Percentiles rank a stretch among this genome's conserved stretches.
Conservation (phyloP, 1,139 yeast genomes). For the Lodderomyces jiufengensis region DNA sequence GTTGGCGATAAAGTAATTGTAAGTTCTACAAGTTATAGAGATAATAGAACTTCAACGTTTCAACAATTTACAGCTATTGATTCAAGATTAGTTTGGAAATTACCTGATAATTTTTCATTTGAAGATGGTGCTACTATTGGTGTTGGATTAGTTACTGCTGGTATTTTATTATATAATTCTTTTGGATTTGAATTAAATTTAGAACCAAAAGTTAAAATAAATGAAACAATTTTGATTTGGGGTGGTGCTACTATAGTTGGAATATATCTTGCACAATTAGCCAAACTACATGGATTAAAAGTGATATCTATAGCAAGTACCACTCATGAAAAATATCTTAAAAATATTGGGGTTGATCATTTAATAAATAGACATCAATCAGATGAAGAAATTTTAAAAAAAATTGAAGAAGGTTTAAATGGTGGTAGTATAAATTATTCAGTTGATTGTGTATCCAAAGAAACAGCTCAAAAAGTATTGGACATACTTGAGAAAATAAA, state of each 20-base stretch:
- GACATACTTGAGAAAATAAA: conserved; percentile 19
- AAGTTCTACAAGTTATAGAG: conserved; percentile 46
- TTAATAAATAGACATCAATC: conserved; percentile 34
- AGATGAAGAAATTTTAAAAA: conserved; percentile 18
- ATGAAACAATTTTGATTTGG: conserved; percentile 35
- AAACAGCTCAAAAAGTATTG: conserved; percentile 31
- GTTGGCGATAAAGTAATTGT: conserved; percentile 36
- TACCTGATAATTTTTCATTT: conserved; percentile 25
- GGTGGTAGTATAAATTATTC: conserved; percentile 31
- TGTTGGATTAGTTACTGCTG: conserved; percentile 47
- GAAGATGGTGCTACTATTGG: conserved; percentile 46
- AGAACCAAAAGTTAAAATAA: conserved; percentile 8
- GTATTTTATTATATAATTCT: conserved; percentile 32
- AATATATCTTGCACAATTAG: conserved; percentile 38
- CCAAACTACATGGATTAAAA: conserved; percentile 34
- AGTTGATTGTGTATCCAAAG: conserved; percentile 44
- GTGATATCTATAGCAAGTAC: conserved; percentile 40
- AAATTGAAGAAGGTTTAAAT: conserved; percentile 15
- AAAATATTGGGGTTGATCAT: conserved; percentile 35
- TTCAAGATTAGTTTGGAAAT: conserved; percentile 40
- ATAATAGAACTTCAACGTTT: conserved; percentile 44
- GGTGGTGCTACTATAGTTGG: conserved; percentile 51
- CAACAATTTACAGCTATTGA: conserved; percentile 45
- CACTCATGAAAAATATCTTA: conserved; percentile 29
- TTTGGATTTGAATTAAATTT: conserved; percentile 17